phyloP scores from a whole-genome alignment of 106 monocot genomes.

The Apostasia shenzhenica region DNA sequence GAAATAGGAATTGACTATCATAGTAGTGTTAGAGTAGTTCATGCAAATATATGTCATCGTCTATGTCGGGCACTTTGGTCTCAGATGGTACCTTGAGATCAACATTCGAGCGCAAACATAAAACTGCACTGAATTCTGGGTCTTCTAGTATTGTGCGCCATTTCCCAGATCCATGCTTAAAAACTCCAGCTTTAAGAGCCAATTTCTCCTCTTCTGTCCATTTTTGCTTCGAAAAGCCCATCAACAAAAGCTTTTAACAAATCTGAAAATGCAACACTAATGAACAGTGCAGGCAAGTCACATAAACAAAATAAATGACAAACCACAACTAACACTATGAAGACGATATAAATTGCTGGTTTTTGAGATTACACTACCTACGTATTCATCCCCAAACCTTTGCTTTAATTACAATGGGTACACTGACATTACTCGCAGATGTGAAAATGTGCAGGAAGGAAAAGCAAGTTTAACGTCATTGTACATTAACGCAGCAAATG shows the following conservation, averaged over 20 bases:
- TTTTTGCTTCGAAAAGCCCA: conserved; percentile 87
- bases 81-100: conserved; percentile 63
- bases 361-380: no score
- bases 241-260: conserved; percentile 8
- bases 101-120: conserved; percentile 70
- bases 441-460: not conserved
- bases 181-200: conserved; percentile 70
- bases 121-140: conserved; percentile 57
- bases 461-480: not conserved
- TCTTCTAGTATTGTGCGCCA: conserved; percentile 83
- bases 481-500: no score
- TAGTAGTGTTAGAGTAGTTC: no score
- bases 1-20: no score
- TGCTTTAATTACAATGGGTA: no score
- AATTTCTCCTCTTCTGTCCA: conserved; percentile 75
- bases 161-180: conserved; percentile 72
- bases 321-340: not conserved
- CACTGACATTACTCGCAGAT: no score
- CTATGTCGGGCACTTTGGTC: no score
- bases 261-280: not conserved
- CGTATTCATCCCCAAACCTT: no score
- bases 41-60: no score
- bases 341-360: no score
- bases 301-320: not conserved
- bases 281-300: not conserved